Percentiles rank a stretch among this genome's conserved stretches.
Conservation (phyloP, 2,329 filamentous ascomycete species). For the Talaromyces rugulosus region DNA sequence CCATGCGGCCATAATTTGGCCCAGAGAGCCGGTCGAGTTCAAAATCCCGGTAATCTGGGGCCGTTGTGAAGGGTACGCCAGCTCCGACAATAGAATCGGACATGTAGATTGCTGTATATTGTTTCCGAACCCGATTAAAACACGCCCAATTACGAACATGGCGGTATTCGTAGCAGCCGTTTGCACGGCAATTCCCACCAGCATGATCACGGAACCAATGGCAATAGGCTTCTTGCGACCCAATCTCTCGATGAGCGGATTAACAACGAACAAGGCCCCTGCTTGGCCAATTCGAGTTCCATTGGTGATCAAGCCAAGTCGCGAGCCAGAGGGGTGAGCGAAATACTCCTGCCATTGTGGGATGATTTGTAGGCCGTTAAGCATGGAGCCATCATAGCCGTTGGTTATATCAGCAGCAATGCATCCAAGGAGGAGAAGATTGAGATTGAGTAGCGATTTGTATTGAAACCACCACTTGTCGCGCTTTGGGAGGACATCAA, state of each 20-base stretch:
- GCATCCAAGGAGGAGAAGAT: neutral
- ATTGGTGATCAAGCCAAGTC: neutral
- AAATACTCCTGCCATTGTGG: slow-evolving; percentile 5
- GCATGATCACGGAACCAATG: neutral
- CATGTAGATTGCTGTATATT: slow-evolving; percentile 57
- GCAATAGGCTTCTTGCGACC: neutral
- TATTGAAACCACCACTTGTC: slow-evolving; percentile 5
- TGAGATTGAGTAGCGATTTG: slow-evolving; percentile 3
- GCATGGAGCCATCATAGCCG: slow-evolving; percentile 5
- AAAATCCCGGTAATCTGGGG: slow-evolving; percentile 58
- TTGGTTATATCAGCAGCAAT: slow-evolving; percentile 1
- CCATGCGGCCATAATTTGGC: slow-evolving; percentile 27
- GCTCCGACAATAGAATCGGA: slow-evolving; percentile 56
- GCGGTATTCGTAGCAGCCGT: slow-evolving; percentile 18
- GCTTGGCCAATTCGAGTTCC: neutral
- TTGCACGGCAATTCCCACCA: neutral
- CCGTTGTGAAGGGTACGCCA: slow-evolving; percentile 59
- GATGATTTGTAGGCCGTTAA: slow-evolving; percentile 3
- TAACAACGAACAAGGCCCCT: neutral
- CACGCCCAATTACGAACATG: slow-evolving; percentile 59
- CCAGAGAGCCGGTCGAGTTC: slow-evolving; percentile 45
- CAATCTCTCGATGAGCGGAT: neutral
- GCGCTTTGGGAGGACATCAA: neutral
- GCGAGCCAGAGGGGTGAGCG: neutral
- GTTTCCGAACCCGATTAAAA: slow-evolving; percentile 60